These are phyloP conservation scores for Taxillus chinensis DNA, from an alignment of 164 flowering plant genomes.

Conservation along the genomic window DNA sequence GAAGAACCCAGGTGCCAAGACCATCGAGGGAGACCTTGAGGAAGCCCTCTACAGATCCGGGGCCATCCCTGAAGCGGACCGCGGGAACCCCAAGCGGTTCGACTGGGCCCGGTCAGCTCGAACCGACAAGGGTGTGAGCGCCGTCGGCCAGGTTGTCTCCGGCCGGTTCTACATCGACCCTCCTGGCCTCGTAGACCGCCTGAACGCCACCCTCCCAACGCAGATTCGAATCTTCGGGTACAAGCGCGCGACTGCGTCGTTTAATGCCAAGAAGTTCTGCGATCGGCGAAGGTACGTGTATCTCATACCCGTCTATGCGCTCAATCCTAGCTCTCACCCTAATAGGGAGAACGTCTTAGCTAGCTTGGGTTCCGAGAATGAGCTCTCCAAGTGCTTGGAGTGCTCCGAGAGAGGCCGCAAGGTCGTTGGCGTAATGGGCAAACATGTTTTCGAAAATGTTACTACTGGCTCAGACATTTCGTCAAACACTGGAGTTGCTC, in stretches of 20 bases:
- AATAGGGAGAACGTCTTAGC: conserved; percentile 83
- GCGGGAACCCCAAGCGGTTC: conserved; percentile 45
- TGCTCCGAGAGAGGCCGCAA: conserved; percentile 91
- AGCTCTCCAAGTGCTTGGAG: conserved; percentile 73
- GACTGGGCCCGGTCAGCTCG: conserved; percentile 95
- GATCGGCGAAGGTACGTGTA: conserved; percentile 92
- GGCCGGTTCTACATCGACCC: conserved; percentile 86
- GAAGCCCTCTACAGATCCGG: conserved; percentile 75
- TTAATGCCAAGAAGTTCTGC: conserved; percentile 86
- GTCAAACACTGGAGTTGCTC: not conserved
- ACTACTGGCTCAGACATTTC: conserved; percentile 24
- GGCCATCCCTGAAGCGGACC: conserved; percentile 69
- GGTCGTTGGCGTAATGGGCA: conserved; percentile 66
- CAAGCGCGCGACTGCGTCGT: conserved; percentile 63
- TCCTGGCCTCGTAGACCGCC: conserved; percentile 65
- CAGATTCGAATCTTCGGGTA: conserved; percentile 81
- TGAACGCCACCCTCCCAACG: conserved; percentile 44
- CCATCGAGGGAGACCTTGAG: conserved; percentile 93
- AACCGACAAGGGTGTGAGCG: conserved; percentile 97
- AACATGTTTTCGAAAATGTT: conserved; percentile 14
- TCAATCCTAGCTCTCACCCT: conserved; percentile 63
- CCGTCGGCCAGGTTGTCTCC: conserved; percentile 90
- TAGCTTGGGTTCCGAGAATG: conserved; percentile 67
- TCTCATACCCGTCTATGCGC: conserved; percentile 88
- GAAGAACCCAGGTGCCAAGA: conserved; percentile 93